phyloP scores from a whole-genome alignment of 257 asterid species.

The Craterostigma plantagineum region DNA sequence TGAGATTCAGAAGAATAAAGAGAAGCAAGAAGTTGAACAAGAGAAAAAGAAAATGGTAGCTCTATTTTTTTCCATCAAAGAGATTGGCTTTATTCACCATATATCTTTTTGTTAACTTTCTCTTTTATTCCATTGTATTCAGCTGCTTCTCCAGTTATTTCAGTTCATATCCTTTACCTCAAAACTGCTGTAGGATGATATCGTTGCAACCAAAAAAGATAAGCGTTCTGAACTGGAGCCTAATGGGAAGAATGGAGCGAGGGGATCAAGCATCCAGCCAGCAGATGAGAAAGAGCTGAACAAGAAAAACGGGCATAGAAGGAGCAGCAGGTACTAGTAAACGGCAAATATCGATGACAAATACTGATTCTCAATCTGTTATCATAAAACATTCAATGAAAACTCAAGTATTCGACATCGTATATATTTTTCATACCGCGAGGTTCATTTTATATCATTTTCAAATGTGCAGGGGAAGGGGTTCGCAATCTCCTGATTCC shows the following conservation, averaged over 20 bases:
- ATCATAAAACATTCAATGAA: no score
- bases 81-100: conserved; percentile 16
- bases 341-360: no score
- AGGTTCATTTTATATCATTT: conserved; percentile 12
- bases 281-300: conserved; percentile 28
- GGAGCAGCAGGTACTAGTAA: conserved; percentile 37
- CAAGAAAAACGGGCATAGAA: conserved; percentile 40
- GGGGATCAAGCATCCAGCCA: conserved; percentile 16
- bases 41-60: conserved; percentile 58
- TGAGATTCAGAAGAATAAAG: no score
- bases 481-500: conserved; percentile 45
- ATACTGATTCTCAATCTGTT: not conserved
- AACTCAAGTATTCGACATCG: no score
- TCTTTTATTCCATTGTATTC: conserved; percentile 47
- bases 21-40: conserved; percentile 43
- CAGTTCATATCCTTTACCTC: conserved; percentile 97
- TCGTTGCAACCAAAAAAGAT: conserved; percentile 23
- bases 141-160: conserved; percentile 95
- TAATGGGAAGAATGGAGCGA: conserved; percentile 23
- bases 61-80: conserved; percentile 32
- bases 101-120: conserved; percentile 29
- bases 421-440: conserved; percentile 5
- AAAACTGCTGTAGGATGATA: conserved; percentile 97
- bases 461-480: conserved; percentile 30
- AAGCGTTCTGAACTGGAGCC: conserved; percentile 22